A percentile compares a stretch with the other conserved stretches of the same genome.
Evolutionary conservation across 331 rosid genomes (phyloP).

Genomic region (Saraca asoca): DNA sequence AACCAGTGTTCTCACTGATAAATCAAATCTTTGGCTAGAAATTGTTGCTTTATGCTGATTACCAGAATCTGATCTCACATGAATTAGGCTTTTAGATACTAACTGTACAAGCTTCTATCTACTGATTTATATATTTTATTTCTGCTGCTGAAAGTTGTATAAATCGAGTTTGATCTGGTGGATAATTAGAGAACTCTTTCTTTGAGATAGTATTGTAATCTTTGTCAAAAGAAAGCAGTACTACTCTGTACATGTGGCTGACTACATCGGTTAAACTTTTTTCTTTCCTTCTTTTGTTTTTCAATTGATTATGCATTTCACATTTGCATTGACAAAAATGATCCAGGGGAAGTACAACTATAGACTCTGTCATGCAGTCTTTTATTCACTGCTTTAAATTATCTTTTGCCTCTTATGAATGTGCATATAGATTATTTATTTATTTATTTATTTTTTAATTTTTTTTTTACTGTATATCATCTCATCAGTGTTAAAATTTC

Average conservation of each 20-base stretch:
- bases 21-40: constrained; percentile 9
- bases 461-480: too few relatives aligned
- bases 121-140: neutral
- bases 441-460: too few relatives aligned
- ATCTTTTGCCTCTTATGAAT: neutral
- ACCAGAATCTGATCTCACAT: constrained; percentile 2
- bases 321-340: constrained; percentile 21
- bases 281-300: neutral
- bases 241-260: constrained; percentile 12
- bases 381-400: neutral
- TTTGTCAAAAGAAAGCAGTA: neutral
- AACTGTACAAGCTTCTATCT: constrained; percentile 1
- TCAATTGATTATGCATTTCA: constrained; percentile 19
- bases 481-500: neutral
- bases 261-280: neutral
- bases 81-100: constrained; percentile 16
- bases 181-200: neutral
- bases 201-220: neutral
- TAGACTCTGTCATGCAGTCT: neutral
- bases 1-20: constrained; percentile 1
- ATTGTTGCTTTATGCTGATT: constrained; percentile 12
- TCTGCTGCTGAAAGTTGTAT: constrained; percentile 20
- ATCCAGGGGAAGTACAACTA: neutral
- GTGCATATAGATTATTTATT: too few relatives aligned
- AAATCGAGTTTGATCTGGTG: constrained; percentile 23